Evolutionary conservation across 192 early-diverging fungal species (phyloP), one percentile per base, ranked within the genome.

Genomic region (Backusella tarrabulga): DNA sequence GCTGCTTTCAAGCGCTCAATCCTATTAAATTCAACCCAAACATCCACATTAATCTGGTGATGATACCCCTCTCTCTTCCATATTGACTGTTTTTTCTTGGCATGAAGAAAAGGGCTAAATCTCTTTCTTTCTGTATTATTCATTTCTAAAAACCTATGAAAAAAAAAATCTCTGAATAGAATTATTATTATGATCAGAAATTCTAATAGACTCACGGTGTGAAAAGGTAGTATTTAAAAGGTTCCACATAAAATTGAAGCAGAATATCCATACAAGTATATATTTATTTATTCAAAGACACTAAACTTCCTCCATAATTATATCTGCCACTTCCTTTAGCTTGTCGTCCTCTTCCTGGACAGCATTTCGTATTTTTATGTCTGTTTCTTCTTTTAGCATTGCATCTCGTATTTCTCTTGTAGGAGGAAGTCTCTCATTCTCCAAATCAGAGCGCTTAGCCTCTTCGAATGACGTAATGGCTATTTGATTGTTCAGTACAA

Each of bases 391-490:
- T 17, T 76, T 75, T 34, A 71, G 26, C 54, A 72, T 36, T 40
- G 80, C 80, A 42, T 82, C 86, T 40, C 83, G 84, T 41, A 85
- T 83, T 77, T 87, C 84, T 54, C 88, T 84, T 17, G 87, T 88
- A 14, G 96, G 96, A 38, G 97, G 97, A 68, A 98, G 76, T 42
- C 93, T 87, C 81, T 99, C 98, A 81, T 99, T 99, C 52, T 98
- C 95, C 34, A 90, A 77, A 86, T 99, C 98, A 41, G 94, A 94
- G 14, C 85, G 86, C 79, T 93, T 94, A 23, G 97, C 98, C 73
- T 97, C 93, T 67, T 99, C 97, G 80, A 98, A 99, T 38, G 94
- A 91, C 26, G 89, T 88, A 72, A 98, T 97, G 17, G 94, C 94
- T 93, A 68, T 9, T 26, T 26, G 29, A 11, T 9, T 17, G 17